Percentiles rank a stretch among this genome's conserved stretches.
phyloP scores from a whole-genome alignment of 805 yeast species.

The Saccharomycopsis malanga region DNA sequence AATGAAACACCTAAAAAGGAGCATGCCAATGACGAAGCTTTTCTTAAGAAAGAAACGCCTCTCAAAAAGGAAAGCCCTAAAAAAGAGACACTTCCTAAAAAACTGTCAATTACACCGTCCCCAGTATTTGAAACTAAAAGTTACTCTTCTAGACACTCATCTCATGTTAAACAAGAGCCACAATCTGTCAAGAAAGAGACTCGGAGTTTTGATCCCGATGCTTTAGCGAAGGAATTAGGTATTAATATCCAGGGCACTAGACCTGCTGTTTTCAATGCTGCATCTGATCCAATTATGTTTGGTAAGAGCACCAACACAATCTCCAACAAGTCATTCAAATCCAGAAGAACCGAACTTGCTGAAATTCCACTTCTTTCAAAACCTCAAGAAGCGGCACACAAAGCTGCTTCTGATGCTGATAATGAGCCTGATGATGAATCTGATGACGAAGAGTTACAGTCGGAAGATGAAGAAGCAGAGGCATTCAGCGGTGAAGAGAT shows the following conservation, averaged over 20 bases:
- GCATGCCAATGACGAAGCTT: neutral
- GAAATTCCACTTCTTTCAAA: no score
- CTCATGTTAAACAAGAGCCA: neutral
- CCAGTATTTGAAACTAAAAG: neutral
- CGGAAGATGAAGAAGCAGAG: neutral
- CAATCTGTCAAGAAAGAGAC: no score
- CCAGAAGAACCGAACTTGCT: neutral
- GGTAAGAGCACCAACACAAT: neutral
- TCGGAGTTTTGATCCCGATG: slow-evolving; percentile 10
- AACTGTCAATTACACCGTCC: neutral
- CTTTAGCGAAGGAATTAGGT: slow-evolving; percentile 17
- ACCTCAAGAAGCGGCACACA: neutral
- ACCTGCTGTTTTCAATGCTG: slow-evolving; percentile 13
- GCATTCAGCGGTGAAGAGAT: neutral
- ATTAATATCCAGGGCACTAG: slow-evolving; percentile 15
- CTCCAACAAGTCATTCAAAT: slow-evolving; percentile 11
- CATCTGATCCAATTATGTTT: slow-evolving; percentile 2
- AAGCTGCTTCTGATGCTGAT: neutral
- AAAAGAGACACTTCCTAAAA: neutral
- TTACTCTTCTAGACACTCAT: neutral
- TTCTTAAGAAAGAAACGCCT: neutral
- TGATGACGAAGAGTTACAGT: slow-evolving; percentile 8
- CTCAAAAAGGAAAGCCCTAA: slow-evolving; percentile 1
- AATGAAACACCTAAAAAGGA: neutral
- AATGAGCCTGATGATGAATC: neutral